Evolutionary conservation across 345 rosid species (phyloP).

Genomic region (Combretum micranthum): DNA sequence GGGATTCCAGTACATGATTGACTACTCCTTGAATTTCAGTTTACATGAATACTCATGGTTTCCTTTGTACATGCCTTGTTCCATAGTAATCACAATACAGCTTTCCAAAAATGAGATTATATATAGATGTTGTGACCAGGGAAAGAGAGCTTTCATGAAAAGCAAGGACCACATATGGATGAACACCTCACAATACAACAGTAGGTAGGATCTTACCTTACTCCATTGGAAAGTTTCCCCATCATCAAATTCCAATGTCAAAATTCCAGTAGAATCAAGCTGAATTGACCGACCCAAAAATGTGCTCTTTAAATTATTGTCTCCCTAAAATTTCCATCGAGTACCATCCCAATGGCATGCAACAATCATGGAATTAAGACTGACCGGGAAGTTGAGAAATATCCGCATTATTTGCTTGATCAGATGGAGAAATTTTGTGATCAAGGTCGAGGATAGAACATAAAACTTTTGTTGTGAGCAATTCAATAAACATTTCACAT

Average conservation of each 20-base stretch:
- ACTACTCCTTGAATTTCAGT: constrained; percentile 96
- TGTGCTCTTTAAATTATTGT: constrained; percentile 92
- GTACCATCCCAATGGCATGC: constrained; percentile 98
- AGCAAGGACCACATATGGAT: not conserved
- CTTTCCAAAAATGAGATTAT: constrained; percentile 95
- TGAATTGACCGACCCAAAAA: constrained; percentile 99
- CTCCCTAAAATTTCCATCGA: constrained; percentile 99
- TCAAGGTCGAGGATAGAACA: too few relatives aligned
- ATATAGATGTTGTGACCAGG: constrained; percentile 97
- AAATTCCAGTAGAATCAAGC: constrained; percentile 89
- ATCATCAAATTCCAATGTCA: constrained; percentile 86
- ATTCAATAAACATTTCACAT: too few relatives aligned
- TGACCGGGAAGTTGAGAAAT: constrained; percentile 48
- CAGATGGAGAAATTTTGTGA: too few relatives aligned
- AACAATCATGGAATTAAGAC: constrained; percentile 97
- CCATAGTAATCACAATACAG: constrained; percentile 96
- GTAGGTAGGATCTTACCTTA: constrained; percentile 41
- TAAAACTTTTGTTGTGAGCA: too few relatives aligned
- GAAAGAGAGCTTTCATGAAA: constrained; percentile 6
- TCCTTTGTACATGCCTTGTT: constrained; percentile 82
- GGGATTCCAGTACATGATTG: constrained; percentile 92
- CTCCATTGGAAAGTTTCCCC: constrained; percentile 96
- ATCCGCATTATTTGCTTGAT: too few relatives aligned
- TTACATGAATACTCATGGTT: constrained; percentile 72
- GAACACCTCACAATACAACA: not conserved